A percentile compares a stretch with the other conserved stretches of the same genome.
Conservation (phyloP, 495 filamentous ascomycete genomes). For the Thermothielavioides terrestris region DNA sequence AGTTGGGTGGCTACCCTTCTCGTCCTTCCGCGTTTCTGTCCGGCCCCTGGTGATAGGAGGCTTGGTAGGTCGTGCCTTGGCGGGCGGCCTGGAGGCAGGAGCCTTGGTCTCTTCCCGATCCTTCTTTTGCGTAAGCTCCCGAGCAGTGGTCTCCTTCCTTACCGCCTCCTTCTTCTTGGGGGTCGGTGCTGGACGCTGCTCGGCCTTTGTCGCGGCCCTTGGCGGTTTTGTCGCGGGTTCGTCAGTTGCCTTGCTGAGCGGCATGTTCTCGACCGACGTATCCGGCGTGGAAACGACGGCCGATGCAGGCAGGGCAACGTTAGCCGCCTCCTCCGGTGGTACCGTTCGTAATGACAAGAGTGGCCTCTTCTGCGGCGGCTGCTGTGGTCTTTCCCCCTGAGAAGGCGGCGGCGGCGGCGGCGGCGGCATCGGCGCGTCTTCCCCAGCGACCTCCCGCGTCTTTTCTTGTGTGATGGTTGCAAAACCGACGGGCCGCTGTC, state of each 20-base stretch:
- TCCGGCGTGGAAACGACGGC: slow-evolving; percentile 16
- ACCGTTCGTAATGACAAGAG: slow-evolving; percentile 14
- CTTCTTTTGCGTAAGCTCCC: background rate
- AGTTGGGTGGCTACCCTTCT: background rate
- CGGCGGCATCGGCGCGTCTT: slow-evolving; percentile 10
- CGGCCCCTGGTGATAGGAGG: slow-evolving; percentile 8
- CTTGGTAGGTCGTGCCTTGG: slow-evolving; percentile 1
- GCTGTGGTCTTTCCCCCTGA: slow-evolving; percentile 11
- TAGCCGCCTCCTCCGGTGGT: slow-evolving; percentile 15
- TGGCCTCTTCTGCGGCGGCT: slow-evolving; percentile 22
- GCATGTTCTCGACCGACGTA: slow-evolving; percentile 7
- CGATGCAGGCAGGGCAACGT: slow-evolving; percentile 8
- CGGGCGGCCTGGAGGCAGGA: background rate
- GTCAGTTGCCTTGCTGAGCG: background rate
- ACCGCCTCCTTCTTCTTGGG: background rate
- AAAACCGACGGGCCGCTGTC: slow-evolving; percentile 28
- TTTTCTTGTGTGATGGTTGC: slow-evolving; percentile 40
- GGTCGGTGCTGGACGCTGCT: background rate
- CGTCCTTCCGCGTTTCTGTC: slow-evolving; percentile 4
- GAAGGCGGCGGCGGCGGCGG: slow-evolving; percentile 17
- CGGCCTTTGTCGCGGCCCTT: background rate
- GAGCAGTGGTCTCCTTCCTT: background rate
- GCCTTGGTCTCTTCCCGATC: background rate
- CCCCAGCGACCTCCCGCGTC: slow-evolving; percentile 26
- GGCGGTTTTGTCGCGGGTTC: background rate